Conservation (phyloP, 1,284 basidiomycete species). For the Agaricales sp. region DNA sequence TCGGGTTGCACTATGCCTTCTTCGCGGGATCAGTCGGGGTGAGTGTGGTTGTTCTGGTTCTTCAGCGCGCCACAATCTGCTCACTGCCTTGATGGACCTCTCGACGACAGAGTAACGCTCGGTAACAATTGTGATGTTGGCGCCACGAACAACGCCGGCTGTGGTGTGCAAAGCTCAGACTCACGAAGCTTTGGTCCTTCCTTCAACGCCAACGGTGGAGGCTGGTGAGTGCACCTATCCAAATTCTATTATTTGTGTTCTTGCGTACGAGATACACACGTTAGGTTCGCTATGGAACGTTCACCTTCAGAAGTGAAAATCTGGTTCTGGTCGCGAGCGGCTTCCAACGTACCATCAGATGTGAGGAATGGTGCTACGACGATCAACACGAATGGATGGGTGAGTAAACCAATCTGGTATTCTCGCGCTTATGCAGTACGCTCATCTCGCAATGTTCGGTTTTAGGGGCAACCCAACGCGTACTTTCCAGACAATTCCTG, state of each 20-base stretch:
- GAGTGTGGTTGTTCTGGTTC: constrained; percentile 1
- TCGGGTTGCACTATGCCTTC: constrained; percentile 48
- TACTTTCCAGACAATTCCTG: constrained; percentile 46
- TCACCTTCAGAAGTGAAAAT: constrained; percentile 13
- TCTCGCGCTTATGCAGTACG: not conserved
- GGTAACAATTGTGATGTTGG: constrained; percentile 39
- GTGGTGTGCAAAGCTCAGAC: constrained; percentile 36
- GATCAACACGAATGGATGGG: constrained; percentile 41
- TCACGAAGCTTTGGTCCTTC: constrained; percentile 42
- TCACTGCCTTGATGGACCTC: constrained; percentile 53
- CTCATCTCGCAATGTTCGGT: not conserved
- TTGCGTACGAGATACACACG: constrained; percentile 40
- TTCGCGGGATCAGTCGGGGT: constrained; percentile 1
- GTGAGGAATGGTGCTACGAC: constrained; percentile 26
- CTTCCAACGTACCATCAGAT: constrained; percentile 31
- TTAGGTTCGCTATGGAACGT: not conserved
- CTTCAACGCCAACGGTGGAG: constrained; percentile 36
- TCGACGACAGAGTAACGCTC: constrained; percentile 20
- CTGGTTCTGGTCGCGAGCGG: constrained; percentile 48
- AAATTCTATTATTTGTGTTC: constrained; percentile 43
- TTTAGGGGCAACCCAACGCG: constrained; percentile 43
- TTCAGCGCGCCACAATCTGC: constrained; percentile 25
- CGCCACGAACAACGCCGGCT: not conserved
- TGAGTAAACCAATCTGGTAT: constrained; percentile 13
- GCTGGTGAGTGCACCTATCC: constrained; percentile 17